Conservation (phyloP, 805 yeast genomes). For the Sugiyamaella mastotermitis region DNA sequence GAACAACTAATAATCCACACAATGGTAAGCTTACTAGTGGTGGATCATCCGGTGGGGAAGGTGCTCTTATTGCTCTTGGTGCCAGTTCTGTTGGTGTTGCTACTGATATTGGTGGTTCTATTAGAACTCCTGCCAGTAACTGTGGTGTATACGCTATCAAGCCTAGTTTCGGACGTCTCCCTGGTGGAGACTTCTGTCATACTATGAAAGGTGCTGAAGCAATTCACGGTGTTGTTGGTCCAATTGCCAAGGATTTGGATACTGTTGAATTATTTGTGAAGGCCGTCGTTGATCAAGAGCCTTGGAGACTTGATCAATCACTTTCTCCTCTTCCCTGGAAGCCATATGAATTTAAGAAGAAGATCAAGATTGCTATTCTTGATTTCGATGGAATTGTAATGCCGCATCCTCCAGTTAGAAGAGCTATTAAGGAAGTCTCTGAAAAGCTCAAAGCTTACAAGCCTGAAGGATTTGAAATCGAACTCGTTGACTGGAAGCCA, state of each 20-base stretch:
- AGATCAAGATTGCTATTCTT: conserved; percentile 4
- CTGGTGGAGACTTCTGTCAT: conserved; percentile 22
- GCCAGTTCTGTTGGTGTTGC: conserved; percentile 49
- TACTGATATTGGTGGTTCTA: conserved; percentile 48
- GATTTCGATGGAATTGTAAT: conserved; percentile 39
- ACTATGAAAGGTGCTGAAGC: conserved; percentile 30
- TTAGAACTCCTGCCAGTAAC: conserved; percentile 43
- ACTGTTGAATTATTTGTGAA: conserved; percentile 5
- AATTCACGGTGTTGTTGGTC: conserved; percentile 24
- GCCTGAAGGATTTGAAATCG: conserved; percentile 17
- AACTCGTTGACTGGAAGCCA: conserved; percentile 27
- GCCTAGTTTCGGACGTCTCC: conserved; percentile 41
- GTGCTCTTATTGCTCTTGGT: conserved; percentile 38
- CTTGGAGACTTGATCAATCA: conserved; percentile 4
- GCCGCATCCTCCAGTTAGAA: conserved; percentile 46
- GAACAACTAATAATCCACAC: conserved; percentile 7
- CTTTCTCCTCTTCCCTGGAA: conserved; percentile 6
- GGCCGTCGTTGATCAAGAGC: conserved; percentile 1
- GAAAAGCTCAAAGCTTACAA: conserved; percentile 13
- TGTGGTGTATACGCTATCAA: conserved; percentile 43
- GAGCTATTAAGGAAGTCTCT: conserved; percentile 36
- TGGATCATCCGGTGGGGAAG: conserved; percentile 54
- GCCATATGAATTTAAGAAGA: conserved; percentile 16
- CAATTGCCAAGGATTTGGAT: conserved; percentile 4
- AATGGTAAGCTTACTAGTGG: conserved; percentile 27